Conservation (phyloP, 2,329 filamentous ascomycete species). For the Cladosporium sp. region DNA sequence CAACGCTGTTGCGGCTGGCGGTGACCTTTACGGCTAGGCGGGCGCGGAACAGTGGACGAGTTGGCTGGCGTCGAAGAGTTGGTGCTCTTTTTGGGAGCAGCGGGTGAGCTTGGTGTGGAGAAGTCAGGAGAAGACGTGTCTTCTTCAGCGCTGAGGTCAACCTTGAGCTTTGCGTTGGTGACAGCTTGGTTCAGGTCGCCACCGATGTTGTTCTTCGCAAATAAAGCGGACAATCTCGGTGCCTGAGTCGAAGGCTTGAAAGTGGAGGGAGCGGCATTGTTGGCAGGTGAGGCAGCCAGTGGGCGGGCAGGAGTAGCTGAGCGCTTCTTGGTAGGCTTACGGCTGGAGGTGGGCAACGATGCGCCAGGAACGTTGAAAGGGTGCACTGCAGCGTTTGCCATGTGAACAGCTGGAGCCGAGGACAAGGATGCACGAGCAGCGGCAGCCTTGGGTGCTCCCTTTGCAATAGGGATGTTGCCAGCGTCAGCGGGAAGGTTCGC, state of each 20-base stretch:
- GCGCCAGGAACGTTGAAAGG: constrained; percentile 31
- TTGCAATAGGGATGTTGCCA: constrained; percentile 21
- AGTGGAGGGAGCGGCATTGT: constrained; percentile 17
- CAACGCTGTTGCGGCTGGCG: constrained; percentile 27
- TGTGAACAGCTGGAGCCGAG: neutral
- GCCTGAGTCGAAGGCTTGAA: constrained; percentile 43
- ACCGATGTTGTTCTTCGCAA: constrained; percentile 44
- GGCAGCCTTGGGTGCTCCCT: constrained; percentile 7
- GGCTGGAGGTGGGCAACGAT: constrained; percentile 18
- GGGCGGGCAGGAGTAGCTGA: constrained; percentile 11
- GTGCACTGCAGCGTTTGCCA: constrained; percentile 29
- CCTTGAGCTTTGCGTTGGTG: constrained; percentile 33
- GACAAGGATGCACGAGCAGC: constrained; percentile 9
- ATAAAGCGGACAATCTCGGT: constrained; percentile 44
- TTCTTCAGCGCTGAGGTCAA: constrained; percentile 37
- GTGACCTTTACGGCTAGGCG: constrained; percentile 33
- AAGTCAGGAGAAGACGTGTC: constrained; percentile 26
- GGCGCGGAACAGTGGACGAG: constrained; percentile 21
- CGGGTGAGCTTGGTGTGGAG: constrained; percentile 15
- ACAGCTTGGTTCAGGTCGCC: constrained; percentile 39
- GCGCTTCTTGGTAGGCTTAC: constrained; percentile 22
- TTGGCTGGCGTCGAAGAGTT: constrained; percentile 5
- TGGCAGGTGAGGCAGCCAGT: constrained; percentile 21
- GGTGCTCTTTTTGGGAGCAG: constrained; percentile 3
- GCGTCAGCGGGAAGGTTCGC: constrained; percentile 34